Conservation (phyloP, 2,329 filamentous ascomycete species). For the Ascochyta pisi region DNA sequence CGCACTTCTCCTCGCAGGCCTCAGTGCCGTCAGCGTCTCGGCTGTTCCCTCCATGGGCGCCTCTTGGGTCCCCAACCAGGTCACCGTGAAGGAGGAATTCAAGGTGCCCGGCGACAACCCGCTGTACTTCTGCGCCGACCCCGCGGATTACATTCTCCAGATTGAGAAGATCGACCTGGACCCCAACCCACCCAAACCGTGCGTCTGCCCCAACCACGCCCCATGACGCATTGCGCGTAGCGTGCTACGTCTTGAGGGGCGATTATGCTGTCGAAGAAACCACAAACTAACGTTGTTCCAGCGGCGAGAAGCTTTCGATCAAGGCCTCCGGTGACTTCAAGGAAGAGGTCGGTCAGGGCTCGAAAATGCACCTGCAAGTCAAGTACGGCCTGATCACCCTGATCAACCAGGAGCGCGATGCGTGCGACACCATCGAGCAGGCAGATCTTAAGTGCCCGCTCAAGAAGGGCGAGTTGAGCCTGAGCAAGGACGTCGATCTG, state of each 20-base stretch:
- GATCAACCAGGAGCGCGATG: conserved; percentile 78
- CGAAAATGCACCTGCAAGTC: conserved; percentile 82
- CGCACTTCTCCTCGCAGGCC: conserved; percentile 50
- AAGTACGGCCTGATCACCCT: conserved; percentile 95
- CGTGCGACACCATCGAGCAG: conserved; percentile 88
- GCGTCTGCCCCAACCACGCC: conserved; percentile 51
- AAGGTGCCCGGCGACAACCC: conserved; percentile 86
- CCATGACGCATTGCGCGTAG: not conserved
- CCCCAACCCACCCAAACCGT: conserved; percentile 90
- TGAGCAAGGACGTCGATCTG: conserved; percentile 84
- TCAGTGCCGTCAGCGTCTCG: conserved; percentile 54
- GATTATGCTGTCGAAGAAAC: not conserved
- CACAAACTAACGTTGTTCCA: conserved; percentile 48
- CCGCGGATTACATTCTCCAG: conserved; percentile 71
- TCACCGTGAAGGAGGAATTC: conserved; percentile 60
- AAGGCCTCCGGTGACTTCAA: conserved; percentile 77
- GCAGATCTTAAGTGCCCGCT: conserved; percentile 91
- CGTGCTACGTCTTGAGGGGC: not conserved
- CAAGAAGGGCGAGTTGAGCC: conserved; percentile 73
- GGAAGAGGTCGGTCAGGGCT: conserved; percentile 75
- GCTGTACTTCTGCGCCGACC: conserved; percentile 77
- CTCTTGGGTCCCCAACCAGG: conserved; percentile 55
- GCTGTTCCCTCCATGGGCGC: conserved; percentile 50
- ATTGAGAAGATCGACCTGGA: conserved; percentile 81
- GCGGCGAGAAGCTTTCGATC: conserved; percentile 80